Percentiles rank a stretch among this genome's conserved stretches.
Conservation (phyloP, 2,329 filamentous ascomycete species). For the Corinectria fuckeliana region DNA sequence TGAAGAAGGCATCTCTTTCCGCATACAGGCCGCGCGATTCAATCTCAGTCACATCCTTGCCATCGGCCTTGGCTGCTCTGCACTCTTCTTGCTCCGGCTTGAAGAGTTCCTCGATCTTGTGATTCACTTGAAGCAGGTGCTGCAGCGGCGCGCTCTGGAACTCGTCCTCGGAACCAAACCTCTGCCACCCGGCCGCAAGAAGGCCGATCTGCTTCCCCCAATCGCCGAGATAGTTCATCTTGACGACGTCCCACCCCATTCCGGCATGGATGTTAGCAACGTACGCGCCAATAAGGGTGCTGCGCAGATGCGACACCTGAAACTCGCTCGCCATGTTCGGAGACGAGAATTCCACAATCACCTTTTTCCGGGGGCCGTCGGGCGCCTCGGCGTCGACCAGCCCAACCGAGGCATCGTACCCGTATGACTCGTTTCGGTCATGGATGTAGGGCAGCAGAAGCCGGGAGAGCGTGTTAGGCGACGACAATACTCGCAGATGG, state of each 20-base stretch:
- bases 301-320: constrained; percentile 71
- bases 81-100: constrained; percentile 66
- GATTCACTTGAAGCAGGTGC: constrained; percentile 73
- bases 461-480: constrained; percentile 31
- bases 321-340: constrained; percentile 80
- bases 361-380: constrained; percentile 37
- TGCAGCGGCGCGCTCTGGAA: constrained; percentile 70
- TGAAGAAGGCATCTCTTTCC: constrained; percentile 63
- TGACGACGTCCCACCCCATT: constrained; percentile 71
- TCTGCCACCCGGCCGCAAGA: constrained; percentile 69
- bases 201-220: constrained; percentile 75
- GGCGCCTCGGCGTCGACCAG: constrained; percentile 12
- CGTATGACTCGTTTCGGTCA: constrained; percentile 27
- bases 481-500: constrained; percentile 30
- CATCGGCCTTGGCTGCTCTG: constrained; percentile 52
- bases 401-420: constrained; percentile 30
- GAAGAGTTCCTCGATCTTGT: constrained; percentile 68
- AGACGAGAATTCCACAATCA: constrained; percentile 76
- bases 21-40: constrained; percentile 49
- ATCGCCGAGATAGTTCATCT: constrained; percentile 76
- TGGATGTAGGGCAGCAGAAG: constrained; percentile 31
- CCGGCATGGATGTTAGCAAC: constrained; percentile 69
- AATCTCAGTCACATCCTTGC: constrained; percentile 46
- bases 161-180: constrained; percentile 69
- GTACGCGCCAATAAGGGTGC: constrained; percentile 74